Evolutionary conservation across 176 grass and related monocot genomes (phyloP), one percentile per base, ranked within the genome.

Genomic region (Poa pratensis): DNA sequence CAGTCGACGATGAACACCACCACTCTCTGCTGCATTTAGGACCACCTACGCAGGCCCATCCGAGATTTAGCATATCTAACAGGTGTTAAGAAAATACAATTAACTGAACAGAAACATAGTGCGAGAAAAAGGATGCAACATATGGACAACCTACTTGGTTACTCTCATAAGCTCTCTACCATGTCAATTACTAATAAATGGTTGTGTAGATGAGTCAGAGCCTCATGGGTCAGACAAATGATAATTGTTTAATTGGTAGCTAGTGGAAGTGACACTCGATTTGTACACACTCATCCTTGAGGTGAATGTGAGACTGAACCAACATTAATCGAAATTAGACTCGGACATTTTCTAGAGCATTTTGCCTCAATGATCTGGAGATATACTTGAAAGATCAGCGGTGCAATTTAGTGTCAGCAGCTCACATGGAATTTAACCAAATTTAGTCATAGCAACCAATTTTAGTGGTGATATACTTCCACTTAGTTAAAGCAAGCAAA

Each of bases 41-140:
- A 40, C 48, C 22, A 57, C 83, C 75, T 92, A n/a, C 34, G 5
- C 5, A 4, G 34, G 34, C 5, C 34, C 3, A 22, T 98, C 42
- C 96, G 88, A 49, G 93, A 94, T 91, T 95, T 98, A 35, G 96
- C 96, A 84, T 98, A 98, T 86, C 96, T 98, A 85, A 28, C 43
- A 39, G 43, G 67, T 30, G 81, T 94, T 86, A 97, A 84, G 89
- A 53, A 70, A 83, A 83, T 54, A 12, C 43, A 14, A 2, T 14
- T 59, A 30, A 30, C 0, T 72, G 0, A 0, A 80, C 1, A 7
- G 39, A 14, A 80, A 42, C 28, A 73, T 15, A 5, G 73, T 7
- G 34, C 3, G 3, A 35, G 5, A 35, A 4, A 4, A 35, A 32
- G 13, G 57, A 60, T 30, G 50, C 8, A 39, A 86, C 50, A 42